Percentiles rank a stretch among this genome's conserved stretches.
phyloP scores from a whole-genome alignment of 768 basidiomycete genomes.

The Lentinula boryana region DNA sequence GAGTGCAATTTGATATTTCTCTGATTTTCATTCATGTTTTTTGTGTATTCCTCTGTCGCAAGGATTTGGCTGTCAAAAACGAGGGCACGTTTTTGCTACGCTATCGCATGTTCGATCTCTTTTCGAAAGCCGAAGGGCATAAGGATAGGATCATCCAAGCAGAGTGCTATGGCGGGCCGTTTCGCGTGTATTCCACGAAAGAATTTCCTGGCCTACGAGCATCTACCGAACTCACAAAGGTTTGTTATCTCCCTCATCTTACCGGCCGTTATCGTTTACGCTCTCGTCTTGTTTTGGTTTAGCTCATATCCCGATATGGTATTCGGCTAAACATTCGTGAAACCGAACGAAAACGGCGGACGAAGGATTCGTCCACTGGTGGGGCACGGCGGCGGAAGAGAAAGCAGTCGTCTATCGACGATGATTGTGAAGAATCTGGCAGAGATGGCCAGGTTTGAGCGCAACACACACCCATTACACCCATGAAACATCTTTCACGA shows the following conservation, averaged over 20 bases:
- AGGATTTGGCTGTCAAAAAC: conserved; percentile 69
- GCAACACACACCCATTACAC: neutral
- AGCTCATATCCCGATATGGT: conserved; percentile 52
- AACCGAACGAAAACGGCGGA: conserved; percentile 47
- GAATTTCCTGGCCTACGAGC: conserved; percentile 64
- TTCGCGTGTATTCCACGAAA: conserved; percentile 66
- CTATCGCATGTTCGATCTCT: conserved; percentile 62
- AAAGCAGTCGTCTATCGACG: neutral
- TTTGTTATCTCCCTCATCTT: conserved; percentile 12
- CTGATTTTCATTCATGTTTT: neutral
- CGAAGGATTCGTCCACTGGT: conserved; percentile 22
- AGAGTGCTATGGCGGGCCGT: conserved; percentile 58
- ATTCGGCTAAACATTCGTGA: conserved; percentile 56
- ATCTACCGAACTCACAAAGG: conserved; percentile 66
- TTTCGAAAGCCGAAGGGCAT: conserved; percentile 28
- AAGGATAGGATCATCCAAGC: conserved; percentile 44
- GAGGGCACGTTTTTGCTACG: conserved; percentile 64
- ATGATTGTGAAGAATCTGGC: neutral
- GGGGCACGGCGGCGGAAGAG: neutral
- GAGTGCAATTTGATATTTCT: conserved; percentile 15
- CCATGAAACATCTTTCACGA: neutral
- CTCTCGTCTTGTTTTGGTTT: neutral
- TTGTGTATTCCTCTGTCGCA: conserved; percentile 1
- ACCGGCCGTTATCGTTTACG: neutral
- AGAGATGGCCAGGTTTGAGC: neutral